Evolutionary conservation across 2,329 filamentous ascomycete genomes (phyloP).

Genomic region (Fusarium sp.): DNA sequence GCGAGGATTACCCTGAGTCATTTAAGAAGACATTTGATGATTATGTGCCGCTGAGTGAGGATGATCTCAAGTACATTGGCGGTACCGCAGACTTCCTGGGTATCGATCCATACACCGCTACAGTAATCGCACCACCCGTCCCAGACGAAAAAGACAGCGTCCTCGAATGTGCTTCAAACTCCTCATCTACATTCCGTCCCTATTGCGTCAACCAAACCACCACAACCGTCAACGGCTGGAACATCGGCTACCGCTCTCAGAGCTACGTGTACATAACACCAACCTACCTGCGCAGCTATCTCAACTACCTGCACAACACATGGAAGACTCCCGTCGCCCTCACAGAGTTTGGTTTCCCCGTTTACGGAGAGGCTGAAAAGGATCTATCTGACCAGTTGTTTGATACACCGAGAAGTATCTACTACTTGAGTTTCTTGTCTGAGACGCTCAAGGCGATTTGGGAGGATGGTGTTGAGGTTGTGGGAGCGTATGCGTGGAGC

Average conservation of each 20-base stretch:
- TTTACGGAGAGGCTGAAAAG: constrained; percentile 57
- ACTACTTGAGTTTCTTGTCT: constrained; percentile 63
- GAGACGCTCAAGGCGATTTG: constrained; percentile 65
- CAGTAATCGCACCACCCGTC: constrained; percentile 58
- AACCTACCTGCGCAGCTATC: constrained; percentile 63
- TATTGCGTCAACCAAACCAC: constrained; percentile 62
- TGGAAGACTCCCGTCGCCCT: constrained; percentile 60
- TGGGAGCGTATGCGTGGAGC: constrained; percentile 64
- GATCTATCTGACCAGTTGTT: constrained; percentile 60
- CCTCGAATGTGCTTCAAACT: constrained; percentile 57
- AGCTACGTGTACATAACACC: constrained; percentile 68
- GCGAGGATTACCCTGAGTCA: constrained; percentile 59
- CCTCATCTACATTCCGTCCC: constrained; percentile 56
- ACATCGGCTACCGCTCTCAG: constrained; percentile 65
- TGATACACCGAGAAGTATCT: constrained; percentile 62
- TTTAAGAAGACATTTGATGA: constrained; percentile 56
- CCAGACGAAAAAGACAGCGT: constrained; percentile 51
- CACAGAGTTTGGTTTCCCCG: constrained; percentile 67
- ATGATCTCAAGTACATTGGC: constrained; percentile 59
- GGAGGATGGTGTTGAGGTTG: constrained; percentile 64
- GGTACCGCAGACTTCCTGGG: constrained; percentile 65
- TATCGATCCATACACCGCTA: constrained; percentile 67
- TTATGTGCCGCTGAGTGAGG: constrained; percentile 56
- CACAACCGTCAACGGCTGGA: constrained; percentile 61
- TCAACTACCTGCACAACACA: constrained; percentile 68